phyloP scores from a whole-genome alignment of 2,329 filamentous ascomycete species.

The Fusarium algeriense region DNA sequence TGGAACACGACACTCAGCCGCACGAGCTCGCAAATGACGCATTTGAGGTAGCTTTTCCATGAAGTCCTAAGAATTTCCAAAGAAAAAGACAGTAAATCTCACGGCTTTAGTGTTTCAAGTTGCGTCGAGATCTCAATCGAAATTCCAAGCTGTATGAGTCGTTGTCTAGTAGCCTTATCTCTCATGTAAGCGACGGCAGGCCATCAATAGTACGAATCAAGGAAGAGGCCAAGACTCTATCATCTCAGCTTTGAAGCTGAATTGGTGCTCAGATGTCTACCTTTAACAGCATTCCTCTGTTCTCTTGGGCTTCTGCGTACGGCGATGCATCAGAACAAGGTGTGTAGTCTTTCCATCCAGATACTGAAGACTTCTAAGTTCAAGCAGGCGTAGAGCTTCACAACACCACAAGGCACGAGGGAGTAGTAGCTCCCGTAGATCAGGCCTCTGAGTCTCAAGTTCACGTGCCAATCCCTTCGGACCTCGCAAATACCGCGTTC shows the following conservation, averaged over 20 bases:
- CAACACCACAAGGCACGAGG: accelerated
- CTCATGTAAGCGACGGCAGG: neutral
- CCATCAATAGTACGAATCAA: neutral
- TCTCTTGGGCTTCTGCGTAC: accelerated
- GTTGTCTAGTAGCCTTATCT: neutral
- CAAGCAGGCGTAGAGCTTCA: neutral
- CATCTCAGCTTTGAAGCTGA: neutral
- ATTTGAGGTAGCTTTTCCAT: accelerated
- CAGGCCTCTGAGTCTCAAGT: neutral
- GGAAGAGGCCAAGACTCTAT: accelerated
- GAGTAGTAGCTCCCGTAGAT: accelerated
- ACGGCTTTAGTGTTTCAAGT: too few relatives aligned
- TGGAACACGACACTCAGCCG: neutral
- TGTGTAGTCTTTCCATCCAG: accelerated
- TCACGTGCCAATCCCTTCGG: neutral
- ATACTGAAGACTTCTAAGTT: accelerated
- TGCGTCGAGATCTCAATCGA: accelerated
- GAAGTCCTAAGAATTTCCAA: neutral
- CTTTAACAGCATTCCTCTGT: neutral
- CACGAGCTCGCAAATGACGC: neutral
- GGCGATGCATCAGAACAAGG: neutral
- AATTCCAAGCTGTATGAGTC: accelerated
- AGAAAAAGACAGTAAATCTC: too few relatives aligned
- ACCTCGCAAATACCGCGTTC: neutral
- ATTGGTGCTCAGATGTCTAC: neutral